phyloP scores from a whole-genome alignment of 257 asterid genomes.

The Solanum peruvianum region DNA sequence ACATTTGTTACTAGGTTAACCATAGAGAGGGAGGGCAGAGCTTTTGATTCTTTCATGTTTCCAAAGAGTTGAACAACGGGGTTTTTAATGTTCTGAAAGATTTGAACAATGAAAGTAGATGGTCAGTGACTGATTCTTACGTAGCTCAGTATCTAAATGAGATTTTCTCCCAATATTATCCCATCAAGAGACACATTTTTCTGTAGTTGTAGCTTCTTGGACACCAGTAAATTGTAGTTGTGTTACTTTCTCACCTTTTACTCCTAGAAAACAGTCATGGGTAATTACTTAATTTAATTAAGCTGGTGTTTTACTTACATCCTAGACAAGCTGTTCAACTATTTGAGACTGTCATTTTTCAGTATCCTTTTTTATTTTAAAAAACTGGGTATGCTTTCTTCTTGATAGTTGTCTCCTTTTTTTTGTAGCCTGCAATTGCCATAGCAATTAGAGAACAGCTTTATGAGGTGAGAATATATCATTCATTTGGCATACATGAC shows the following conservation, averaged over 20 bases:
- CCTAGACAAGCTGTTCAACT: neutral
- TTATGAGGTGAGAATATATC: slow-evolving; percentile 55
- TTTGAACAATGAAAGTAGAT: neutral
- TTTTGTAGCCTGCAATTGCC: slow-evolving; percentile 88
- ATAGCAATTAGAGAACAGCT: slow-evolving; percentile 90
- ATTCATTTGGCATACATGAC: slow-evolving; percentile 1
- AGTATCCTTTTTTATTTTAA: neutral
- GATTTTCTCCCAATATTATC: neutral
- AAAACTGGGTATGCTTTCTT: neutral
- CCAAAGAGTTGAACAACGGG: neutral
- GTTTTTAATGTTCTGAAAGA: neutral
- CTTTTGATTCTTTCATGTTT: neutral
- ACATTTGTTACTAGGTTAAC: neutral
- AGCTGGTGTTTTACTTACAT: neutral
- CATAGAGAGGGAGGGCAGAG: neutral
- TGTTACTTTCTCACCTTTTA: neutral
- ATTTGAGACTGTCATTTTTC: neutral
- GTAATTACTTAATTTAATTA: neutral
- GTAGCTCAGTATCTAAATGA: neutral
- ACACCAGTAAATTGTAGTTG: neutral
- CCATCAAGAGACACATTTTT: neutral
- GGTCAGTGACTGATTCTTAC: neutral
- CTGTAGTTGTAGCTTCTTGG: neutral
- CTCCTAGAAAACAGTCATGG: neutral
- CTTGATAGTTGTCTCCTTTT: neutral